Evolutionary conservation across 208 protist genomes (phyloP), one percentile per base, ranked within the genome.

Genomic region (Lotmaria passim): DNA sequence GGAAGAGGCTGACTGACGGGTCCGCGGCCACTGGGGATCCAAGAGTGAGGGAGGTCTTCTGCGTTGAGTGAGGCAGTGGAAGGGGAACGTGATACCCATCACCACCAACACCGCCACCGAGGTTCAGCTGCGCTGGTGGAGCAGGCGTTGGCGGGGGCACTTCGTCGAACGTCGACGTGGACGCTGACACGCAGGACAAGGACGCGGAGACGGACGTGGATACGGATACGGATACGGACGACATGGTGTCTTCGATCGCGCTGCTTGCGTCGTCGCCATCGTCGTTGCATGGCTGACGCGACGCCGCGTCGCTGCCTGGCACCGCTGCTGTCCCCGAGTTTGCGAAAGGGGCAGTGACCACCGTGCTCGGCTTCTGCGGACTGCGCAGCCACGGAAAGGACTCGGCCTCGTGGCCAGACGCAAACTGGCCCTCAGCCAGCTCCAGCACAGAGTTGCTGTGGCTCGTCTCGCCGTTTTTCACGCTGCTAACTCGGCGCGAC

Each of bases 141-240:
- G 44, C 26, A 1, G 69, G 60, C 0, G 60, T 41, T 10, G 69
- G 69, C 14, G 69, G 69, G 3, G 69, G 69, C 26, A 48, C 23
- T 8, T 69, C 61, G 52, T 51, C 53, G 11, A 48, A 31, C 5
- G 46, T 56, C 12, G 69, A 69, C 26, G 36, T 50, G 4, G 46
- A 26, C 34, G 31, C 7, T 5, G 69, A 69, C 0, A 31, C 44
- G 8, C 63, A 50, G 24, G 69, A 62, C 10, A 64, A n/a, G 43
- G 50, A 66, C 38, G 24, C n/a, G n/a, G n/a, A n/a, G n/a, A n/a
- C n/a, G n/a, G n/a, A n/a, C n/a, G n/a, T n/a, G n/a, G n/a, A n/a
- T n/a, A n/a, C n/a, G n/a, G n/a, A n/a, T n/a, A n/a, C n/a, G n/a
- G n/a, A n/a, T n/a, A 67, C 30, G 43, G 50, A 66, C 38, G 24